Conservation (phyloP, 164 flowering plant species). For the Chimonanthus praecox region DNA sequence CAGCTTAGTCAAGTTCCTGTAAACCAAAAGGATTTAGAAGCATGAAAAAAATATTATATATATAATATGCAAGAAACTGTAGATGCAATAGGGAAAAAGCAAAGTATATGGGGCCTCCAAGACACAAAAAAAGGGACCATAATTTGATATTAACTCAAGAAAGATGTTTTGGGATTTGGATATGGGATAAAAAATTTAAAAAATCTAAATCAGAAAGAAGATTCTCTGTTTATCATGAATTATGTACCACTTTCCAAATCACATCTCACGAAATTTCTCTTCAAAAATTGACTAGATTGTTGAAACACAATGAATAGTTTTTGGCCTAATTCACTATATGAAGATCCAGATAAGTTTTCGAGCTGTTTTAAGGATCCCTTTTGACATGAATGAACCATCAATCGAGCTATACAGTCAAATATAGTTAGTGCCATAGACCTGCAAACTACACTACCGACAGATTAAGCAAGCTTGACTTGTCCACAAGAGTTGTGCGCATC, state of each 20-base stretch:
- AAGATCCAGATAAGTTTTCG: neutral
- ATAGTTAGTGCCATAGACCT: neutral
- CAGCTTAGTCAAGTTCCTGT: conserved; percentile 56
- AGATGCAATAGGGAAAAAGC: neutral
- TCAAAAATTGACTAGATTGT: neutral
- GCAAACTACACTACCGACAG: neutral
- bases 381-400: neutral
- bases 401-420: neutral
- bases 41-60: neutral
- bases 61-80: neutral
- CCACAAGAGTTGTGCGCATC: neutral
- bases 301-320: neutral
- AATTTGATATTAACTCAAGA: neutral
- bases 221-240: neutral
- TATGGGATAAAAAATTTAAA: neutral
- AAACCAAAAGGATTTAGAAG: conserved; percentile 1
- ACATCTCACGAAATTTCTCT: neutral
- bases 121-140: neutral
- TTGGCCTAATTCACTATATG: neutral
- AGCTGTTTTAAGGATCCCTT: neutral
- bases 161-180: neutral
- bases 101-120: neutral
- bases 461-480: neutral
- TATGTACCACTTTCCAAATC: neutral
- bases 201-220: neutral